phyloP scores from a whole-genome alignment of 441 rosid genomes.

The Gossypium gossypioides region DNA sequence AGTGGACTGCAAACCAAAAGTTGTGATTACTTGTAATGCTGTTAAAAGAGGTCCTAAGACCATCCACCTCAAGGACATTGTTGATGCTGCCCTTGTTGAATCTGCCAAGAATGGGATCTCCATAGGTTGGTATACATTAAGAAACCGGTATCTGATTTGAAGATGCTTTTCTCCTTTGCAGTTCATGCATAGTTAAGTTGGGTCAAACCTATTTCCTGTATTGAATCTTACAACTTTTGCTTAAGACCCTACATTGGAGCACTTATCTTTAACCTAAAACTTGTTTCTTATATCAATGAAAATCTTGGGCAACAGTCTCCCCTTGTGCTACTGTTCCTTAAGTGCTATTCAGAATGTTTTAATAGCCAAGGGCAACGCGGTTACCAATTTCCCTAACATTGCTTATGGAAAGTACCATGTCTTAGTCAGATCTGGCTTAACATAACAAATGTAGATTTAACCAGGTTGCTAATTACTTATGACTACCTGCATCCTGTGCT shows the following conservation, averaged over 20 bases:
- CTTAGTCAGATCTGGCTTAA: constrained; percentile 1
- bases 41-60: constrained; percentile 87
- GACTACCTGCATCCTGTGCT: not conserved
- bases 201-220: not conserved
- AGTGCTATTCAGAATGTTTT: not conserved
- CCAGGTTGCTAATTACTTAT: not conserved
- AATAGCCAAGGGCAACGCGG: not conserved
- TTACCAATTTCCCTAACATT: not conserved
- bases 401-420: not conserved
- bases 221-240: not conserved
- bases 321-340: not conserved
- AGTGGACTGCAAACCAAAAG: constrained; percentile 82
- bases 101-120: constrained; percentile 58
- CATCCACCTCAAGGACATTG: constrained; percentile 80
- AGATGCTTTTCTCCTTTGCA: not conserved
- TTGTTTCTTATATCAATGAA: not conserved
- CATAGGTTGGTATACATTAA: constrained; percentile 41
- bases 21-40: constrained; percentile 81
- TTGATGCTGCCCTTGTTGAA: constrained; percentile 65
- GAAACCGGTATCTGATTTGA: not conserved
- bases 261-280: not conserved
- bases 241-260: not conserved
- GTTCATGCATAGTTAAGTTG: not conserved
- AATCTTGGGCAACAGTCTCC: not conserved
- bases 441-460: not conserved